Percentiles rank a stretch among this genome's conserved stretches.
Conservation (phyloP, 2,329 filamentous ascomycete genomes). For the Fusarium subtropicale region DNA sequence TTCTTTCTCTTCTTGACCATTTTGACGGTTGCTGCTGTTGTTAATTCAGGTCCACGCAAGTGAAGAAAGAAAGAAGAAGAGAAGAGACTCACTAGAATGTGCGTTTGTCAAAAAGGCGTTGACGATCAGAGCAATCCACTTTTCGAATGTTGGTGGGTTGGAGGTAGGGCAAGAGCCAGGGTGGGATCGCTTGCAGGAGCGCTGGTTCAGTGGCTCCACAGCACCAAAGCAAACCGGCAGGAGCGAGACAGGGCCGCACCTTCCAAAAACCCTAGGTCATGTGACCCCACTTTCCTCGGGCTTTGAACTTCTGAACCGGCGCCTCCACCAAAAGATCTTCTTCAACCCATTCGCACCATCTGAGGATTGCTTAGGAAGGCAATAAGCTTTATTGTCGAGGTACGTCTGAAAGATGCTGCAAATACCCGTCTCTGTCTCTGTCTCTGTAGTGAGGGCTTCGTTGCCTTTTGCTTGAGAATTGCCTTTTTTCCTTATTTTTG, state of each 20-base stretch:
- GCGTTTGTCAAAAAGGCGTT: constrained; percentile 47
- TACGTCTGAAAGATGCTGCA: constrained; percentile 68
- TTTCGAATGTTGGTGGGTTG: constrained; percentile 27
- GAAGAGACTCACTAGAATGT: constrained; percentile 50
- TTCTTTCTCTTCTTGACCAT: constrained; percentile 81
- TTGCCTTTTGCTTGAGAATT: constrained; percentile 50
- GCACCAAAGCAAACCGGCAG: background rate
- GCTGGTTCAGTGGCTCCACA: constrained; percentile 1
- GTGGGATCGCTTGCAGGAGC: background rate
- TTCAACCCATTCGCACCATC: constrained; percentile 59
- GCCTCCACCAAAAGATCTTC: constrained; percentile 48
- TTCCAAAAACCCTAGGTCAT: constrained; percentile 48
- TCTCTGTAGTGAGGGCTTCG: constrained; percentile 47
- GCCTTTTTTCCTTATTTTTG: constrained; percentile 7
- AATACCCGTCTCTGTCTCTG: constrained; percentile 43
- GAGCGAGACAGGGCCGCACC: constrained; percentile 25
- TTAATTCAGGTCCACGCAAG: constrained; percentile 51
- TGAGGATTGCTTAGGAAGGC: constrained; percentile 73
- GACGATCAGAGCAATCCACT: constrained; percentile 41
- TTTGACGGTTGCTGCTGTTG: constrained; percentile 65
- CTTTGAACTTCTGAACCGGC: constrained; percentile 48
- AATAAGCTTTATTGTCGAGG: constrained; percentile 71
- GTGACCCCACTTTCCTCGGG: constrained; percentile 42
- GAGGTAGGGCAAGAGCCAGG: constrained; percentile 38
- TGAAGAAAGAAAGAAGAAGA: constrained; percentile 41